A percentile compares a stretch with the other conserved stretches of the same genome.
Evolutionary conservation across 768 basidiomycete species (phyloP).

Genomic region (Chiua virens): DNA sequence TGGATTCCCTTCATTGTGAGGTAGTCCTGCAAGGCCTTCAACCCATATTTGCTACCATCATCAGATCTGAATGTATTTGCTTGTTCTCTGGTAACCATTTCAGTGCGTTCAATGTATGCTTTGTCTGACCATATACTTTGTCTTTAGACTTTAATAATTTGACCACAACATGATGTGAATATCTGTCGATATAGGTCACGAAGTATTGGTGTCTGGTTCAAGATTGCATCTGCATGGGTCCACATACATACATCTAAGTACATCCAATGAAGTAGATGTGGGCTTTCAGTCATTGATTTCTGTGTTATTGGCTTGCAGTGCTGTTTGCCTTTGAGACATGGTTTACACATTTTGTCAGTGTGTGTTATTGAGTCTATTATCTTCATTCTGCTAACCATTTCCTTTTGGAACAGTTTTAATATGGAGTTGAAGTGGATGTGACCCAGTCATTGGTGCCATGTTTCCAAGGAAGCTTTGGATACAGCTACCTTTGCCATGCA

Average conservation of each 20-base stretch:
- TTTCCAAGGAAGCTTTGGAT: too few relatives aligned
- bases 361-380: not conserved
- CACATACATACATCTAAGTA: conserved; percentile 23
- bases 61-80: too few relatives aligned
- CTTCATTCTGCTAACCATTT: conserved; percentile 6
- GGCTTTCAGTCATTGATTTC: conserved; percentile 1
- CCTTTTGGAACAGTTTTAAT: not conserved
- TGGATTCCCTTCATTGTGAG: conserved; percentile 12
- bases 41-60: too few relatives aligned
- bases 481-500: too few relatives aligned
- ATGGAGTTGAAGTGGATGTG: too few relatives aligned
- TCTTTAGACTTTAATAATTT: conserved; percentile 1
- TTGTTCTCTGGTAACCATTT: conserved; percentile 11
- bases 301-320: not conserved
- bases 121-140: not conserved
- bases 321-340: conserved; percentile 27
- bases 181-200: conserved; percentile 19
- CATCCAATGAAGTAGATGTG: not conserved
- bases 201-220: conserved; percentile 13
- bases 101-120: conserved; percentile 9
- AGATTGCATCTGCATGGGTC: conserved; percentile 12
- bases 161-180: conserved; percentile 16
- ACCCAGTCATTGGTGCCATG: too few relatives aligned
- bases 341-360: conserved; percentile 5
- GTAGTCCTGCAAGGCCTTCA: too few relatives aligned